phyloP scores from a whole-genome alignment of 1,284 basidiomycete species.

The Fistulinella staudtii region DNA sequence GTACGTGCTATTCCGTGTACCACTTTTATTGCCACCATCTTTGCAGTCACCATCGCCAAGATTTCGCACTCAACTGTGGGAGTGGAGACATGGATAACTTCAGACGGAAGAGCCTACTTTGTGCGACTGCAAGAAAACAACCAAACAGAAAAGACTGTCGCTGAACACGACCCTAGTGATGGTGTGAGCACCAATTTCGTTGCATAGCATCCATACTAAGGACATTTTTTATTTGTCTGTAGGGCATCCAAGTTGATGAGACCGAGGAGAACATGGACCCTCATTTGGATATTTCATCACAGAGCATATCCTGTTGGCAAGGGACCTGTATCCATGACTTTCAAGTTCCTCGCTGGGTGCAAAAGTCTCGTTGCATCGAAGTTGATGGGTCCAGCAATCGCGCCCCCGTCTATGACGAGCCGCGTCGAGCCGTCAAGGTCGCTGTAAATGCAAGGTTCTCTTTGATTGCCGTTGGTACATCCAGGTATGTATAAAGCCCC shows the following conservation, averaged over 20 bases:
- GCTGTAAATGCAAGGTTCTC: slow-evolving; percentile 85
- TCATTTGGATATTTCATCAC: slow-evolving; percentile 15
- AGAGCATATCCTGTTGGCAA: slow-evolving; percentile 47
- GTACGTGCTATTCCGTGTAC: slow-evolving; percentile 37
- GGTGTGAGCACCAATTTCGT: slow-evolving; percentile 15
- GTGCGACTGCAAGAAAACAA: slow-evolving; percentile 53
- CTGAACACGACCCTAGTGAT: slow-evolving; percentile 8
- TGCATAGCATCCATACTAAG: slow-evolving; percentile 1
- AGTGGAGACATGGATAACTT: slow-evolving; percentile 77
- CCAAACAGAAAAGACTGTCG: slow-evolving; percentile 2
- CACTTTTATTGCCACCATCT: neutral
- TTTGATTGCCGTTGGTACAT: slow-evolving; percentile 77
- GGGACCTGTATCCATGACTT: slow-evolving; percentile 68
- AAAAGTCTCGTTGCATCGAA: slow-evolving; percentile 58
- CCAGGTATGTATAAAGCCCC: slow-evolving; percentile 60
- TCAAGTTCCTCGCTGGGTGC: slow-evolving; percentile 69
- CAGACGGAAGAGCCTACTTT: slow-evolving; percentile 75
- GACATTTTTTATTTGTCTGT: neutral
- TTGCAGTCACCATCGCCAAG: slow-evolving; percentile 54
- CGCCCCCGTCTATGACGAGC: slow-evolving; percentile 53
- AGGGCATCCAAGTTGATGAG: slow-evolving; percentile 10
- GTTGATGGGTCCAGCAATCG: slow-evolving; percentile 32
- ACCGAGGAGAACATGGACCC: slow-evolving; percentile 8
- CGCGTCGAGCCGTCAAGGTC: slow-evolving; percentile 58
- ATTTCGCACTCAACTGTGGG: slow-evolving; percentile 56